A percentile compares a stretch with the other conserved stretches of the same genome.
phyloP scores from a whole-genome alignment of 2,329 filamentous ascomycete genomes.

The Leptographium flavum region DNA sequence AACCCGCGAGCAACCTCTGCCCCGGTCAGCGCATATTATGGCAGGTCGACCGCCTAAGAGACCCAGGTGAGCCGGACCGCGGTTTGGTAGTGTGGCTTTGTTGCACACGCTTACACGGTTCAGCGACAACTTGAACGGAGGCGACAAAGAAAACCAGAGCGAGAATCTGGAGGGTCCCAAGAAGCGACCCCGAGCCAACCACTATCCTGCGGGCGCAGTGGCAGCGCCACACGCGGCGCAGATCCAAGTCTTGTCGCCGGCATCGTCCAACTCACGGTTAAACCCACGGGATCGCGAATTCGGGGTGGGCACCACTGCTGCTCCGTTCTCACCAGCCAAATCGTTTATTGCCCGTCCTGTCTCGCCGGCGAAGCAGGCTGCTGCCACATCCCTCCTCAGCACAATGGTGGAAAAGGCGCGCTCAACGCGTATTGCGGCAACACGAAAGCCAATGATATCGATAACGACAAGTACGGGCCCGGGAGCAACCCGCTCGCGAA shows the following conservation, averaged over 20 bases:
- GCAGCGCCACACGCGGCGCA: constrained; percentile 18
- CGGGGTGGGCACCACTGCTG: constrained; percentile 15
- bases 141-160: constrained; percentile 66
- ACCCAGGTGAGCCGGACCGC: constrained; percentile 29
- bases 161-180: constrained; percentile 49
- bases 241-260: constrained; percentile 61
- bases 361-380: constrained; percentile 46
- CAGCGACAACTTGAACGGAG: constrained; percentile 48
- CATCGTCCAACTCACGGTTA: constrained; percentile 66
- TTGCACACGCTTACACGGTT: background rate
- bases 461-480: constrained; percentile 28
- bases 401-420: constrained; percentile 49
- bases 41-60: constrained; percentile 27
- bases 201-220: constrained; percentile 18
- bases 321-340: constrained; percentile 37
- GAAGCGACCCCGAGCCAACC: constrained; percentile 41
- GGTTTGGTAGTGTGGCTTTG: too few species aligned
- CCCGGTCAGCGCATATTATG: constrained; percentile 1
- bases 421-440: constrained; percentile 31
- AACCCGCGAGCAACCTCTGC: background rate
- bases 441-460: constrained; percentile 28
- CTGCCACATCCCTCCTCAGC: constrained; percentile 32
- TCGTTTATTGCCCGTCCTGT: constrained; percentile 41
- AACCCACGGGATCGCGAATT: constrained; percentile 32
- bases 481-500: constrained; percentile 19